These are phyloP conservation scores for Agrocybe pediades DNA, from an alignment of 768 basidiomycete genomes.

Conservation along the genomic window DNA sequence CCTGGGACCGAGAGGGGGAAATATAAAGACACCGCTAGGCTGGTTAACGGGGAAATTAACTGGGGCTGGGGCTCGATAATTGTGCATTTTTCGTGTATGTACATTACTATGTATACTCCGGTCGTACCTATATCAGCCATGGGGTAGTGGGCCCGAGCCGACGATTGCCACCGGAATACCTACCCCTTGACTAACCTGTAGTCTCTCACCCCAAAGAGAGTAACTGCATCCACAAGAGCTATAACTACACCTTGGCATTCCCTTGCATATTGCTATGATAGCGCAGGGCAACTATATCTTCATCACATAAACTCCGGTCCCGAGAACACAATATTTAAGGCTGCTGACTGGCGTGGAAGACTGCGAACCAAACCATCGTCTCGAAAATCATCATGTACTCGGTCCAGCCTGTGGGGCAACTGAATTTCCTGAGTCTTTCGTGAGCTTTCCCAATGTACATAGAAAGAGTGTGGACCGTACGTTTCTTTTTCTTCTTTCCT, in stretches of 20 bases:
- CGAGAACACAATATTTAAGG: neutral
- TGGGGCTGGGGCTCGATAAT: slow-evolving; percentile 57
- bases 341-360: neutral
- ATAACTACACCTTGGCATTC: neutral
- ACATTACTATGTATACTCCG: neutral
- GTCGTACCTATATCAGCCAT: slow-evolving; percentile 1
- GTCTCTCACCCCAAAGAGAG: slow-evolving; percentile 7
- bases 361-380: neutral
- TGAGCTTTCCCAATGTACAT: neutral
- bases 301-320: slow-evolving; percentile 1
- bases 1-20: slow-evolving; percentile 58
- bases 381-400: slow-evolving; percentile 17
- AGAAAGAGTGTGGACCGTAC: slow-evolving; percentile 40
- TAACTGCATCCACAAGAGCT: neutral
- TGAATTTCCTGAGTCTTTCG: slow-evolving; percentile 34
- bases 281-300: neutral
- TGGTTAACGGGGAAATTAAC: slow-evolving; percentile 80
- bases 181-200: slow-evolving; percentile 7
- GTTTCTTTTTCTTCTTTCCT: slow-evolving; percentile 78
- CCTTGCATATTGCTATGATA: neutral
- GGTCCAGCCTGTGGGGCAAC: slow-evolving; percentile 33
- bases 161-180: slow-evolving; percentile 3
- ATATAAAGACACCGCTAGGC: slow-evolving; percentile 70
- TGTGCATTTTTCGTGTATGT: neutral
- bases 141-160: neutral